Conservation (phyloP, 2,329 filamentous ascomycete genomes). For the Leptographium flavum region DNA sequence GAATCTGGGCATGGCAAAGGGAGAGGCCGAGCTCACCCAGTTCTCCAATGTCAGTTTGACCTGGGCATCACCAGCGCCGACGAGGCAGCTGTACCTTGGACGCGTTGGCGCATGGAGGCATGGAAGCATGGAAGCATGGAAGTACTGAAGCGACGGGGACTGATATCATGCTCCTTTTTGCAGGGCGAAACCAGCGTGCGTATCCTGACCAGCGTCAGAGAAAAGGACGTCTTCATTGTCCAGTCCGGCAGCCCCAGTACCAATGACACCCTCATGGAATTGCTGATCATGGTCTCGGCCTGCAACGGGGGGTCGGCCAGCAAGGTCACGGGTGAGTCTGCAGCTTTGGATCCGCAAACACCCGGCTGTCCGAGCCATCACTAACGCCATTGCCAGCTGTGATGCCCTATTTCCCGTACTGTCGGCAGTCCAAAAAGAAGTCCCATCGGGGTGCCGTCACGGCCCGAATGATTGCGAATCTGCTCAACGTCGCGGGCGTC, state of each 20-base stretch:
- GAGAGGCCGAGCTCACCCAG: slow-evolving; percentile 51
- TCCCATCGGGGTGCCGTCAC: slow-evolving; percentile 92
- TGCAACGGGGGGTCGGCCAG: slow-evolving; percentile 96
- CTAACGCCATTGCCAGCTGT: slow-evolving; percentile 41
- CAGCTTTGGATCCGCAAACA: no score
- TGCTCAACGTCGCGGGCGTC: slow-evolving; percentile 83
- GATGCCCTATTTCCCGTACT: slow-evolving; percentile 96
- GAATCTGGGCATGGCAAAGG: slow-evolving; percentile 51
- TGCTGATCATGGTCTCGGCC: slow-evolving; percentile 97
- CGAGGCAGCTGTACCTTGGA: no score
- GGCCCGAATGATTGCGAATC: slow-evolving; percentile 90
- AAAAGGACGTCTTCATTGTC: slow-evolving; percentile 97
- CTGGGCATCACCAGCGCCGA: no score
- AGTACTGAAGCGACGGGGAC: background rate
- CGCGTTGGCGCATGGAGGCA: background rate
- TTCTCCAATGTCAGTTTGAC: slow-evolving; percentile 51
- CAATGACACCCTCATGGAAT: slow-evolving; percentile 98
- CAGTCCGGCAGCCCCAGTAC: slow-evolving; percentile 93
- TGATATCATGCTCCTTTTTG: slow-evolving; percentile 8
- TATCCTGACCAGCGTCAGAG: slow-evolving; percentile 65
- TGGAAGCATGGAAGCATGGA: background rate
- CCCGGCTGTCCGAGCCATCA: background rate
- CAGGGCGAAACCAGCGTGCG: slow-evolving; percentile 57
- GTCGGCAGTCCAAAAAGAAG: slow-evolving; percentile 98
- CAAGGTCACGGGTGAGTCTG: slow-evolving; percentile 68